These are phyloP conservation scores for Pestalotiopsis sp. DNA, from an alignment of 2,329 filamentous ascomycete species.

Conservation along the genomic window DNA sequence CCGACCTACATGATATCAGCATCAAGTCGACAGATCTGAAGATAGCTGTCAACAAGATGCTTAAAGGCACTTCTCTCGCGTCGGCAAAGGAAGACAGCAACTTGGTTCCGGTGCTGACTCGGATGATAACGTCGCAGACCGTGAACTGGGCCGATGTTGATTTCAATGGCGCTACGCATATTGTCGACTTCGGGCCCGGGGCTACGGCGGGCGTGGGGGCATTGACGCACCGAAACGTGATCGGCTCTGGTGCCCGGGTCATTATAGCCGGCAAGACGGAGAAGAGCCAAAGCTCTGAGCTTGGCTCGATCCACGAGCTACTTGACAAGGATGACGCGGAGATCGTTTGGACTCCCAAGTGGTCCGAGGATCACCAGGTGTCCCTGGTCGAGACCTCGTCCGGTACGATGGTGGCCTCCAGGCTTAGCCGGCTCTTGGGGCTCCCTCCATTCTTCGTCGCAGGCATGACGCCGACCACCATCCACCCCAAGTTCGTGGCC, in stretches of 20 bases:
- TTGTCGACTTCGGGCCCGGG: slow-evolving; percentile 35
- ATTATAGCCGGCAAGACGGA: slow-evolving; percentile 26
- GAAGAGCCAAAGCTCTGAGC: slow-evolving; percentile 20
- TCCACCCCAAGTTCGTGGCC: slow-evolving; percentile 51
- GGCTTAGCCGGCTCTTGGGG: slow-evolving; percentile 46
- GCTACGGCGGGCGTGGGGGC: slow-evolving; percentile 29
- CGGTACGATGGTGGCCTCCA: slow-evolving; percentile 26
- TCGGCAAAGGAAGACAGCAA: slow-evolving; percentile 14
- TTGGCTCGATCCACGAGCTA: slow-evolving; percentile 25
- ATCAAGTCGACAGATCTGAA: slow-evolving; percentile 46
- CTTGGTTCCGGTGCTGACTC: slow-evolving; percentile 26
- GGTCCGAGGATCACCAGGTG: slow-evolving; percentile 23
- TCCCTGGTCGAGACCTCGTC: slow-evolving; percentile 20
- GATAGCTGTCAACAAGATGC: slow-evolving; percentile 30
- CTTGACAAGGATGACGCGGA: slow-evolving; percentile 68
- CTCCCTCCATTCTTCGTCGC: slow-evolving; percentile 49
- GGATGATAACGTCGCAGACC: slow-evolving; percentile 27
- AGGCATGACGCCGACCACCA: slow-evolving; percentile 50
- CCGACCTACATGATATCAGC: slow-evolving; percentile 21
- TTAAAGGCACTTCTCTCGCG: not conserved
- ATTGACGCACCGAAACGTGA: slow-evolving; percentile 29
- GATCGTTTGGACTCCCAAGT: slow-evolving; percentile 41
- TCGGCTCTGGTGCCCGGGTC: slow-evolving; percentile 33
- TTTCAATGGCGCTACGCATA: slow-evolving; percentile 31
- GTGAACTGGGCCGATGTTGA: slow-evolving; percentile 28